Base-by-base conservation (phyloP, 495 filamentous ascomycete species). In the Melanomma pulvis-pyrius region DNA sequence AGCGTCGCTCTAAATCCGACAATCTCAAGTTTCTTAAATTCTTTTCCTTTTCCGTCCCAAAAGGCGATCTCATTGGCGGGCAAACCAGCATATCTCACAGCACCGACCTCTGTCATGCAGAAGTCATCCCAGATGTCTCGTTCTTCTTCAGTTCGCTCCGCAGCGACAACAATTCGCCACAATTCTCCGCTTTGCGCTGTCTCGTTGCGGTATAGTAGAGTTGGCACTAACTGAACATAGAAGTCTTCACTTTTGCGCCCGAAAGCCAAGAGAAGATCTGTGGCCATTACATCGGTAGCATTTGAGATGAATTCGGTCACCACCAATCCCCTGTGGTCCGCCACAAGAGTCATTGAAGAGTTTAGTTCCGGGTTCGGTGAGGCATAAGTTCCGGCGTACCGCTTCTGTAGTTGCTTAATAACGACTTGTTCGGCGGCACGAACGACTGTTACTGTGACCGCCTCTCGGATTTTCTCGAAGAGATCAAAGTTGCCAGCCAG, bases 11-110 rank as follows among this genome's bases (percentile, higher is more conserved):
- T 63, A 51, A 70, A 77, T 24, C 60, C 75, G n/a, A 73, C 51
- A 29, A 77, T 50, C 58, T 74, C 71, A 2, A 75, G 46, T 6
- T 46, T 53, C 2, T 70, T 59, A 17, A 71, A 12, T 1, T 7
- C 48, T 7, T 29, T 48, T 17, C 53, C 63, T 26, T 59, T 61
- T 2, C 68, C 70, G 22, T 58, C 59, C 71, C 71, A 76, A 30
- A 78, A 73, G 1, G 75, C 70, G 17, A 76, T 21, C 56, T 78
- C 75, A 53, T 73, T 75, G 12, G 77, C 39, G 0, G 75, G 72
- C 63, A 66, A 13, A 7, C 70, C 69, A 1, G 64, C 76, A 65
- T 78, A 78, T 6, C 11, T 61, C 29, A 25, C 29, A 3, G 24
- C n/a, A 50, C 74, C 76, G 2, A 71, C 30, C 58, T 78, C 61